Percentiles rank a stretch among this genome's conserved stretches.
Evolutionary conservation across 441 rosid species (phyloP).

Genomic region (Rhodomyrtus psidioides): DNA sequence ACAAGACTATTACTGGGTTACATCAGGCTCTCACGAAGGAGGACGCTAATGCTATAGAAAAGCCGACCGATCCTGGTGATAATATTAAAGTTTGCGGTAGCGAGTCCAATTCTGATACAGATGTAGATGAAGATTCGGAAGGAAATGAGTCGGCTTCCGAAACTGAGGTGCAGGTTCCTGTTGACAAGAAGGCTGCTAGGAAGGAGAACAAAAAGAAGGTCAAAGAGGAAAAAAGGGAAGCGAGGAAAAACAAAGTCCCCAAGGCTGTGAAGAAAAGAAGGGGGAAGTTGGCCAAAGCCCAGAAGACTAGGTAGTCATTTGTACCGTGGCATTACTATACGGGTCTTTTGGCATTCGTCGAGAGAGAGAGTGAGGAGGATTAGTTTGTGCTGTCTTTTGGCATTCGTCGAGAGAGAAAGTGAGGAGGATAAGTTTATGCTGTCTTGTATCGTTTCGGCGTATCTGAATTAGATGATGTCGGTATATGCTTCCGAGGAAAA

Average conservation of each 20-base stretch:
- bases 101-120: constrained; percentile 22
- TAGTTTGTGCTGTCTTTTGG: neutral
- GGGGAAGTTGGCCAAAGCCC: constrained; percentile 78
- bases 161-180: constrained; percentile 22
- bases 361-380: neutral
- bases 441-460: neutral
- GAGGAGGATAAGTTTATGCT: neutral
- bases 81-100: constrained; percentile 9
- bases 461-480: neutral
- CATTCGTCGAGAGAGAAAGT: neutral
- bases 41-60: constrained; percentile 11
- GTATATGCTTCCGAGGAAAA: neutral
- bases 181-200: constrained; percentile 70
- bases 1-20: constrained; percentile 72
- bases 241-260: constrained; percentile 70
- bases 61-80: neutral
- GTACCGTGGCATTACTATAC: neutral
- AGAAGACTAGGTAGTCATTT: constrained; percentile 46
- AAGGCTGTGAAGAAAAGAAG: constrained; percentile 89
- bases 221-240: constrained; percentile 81
- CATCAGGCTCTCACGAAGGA: constrained; percentile 48
- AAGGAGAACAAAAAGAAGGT: constrained; percentile 95
- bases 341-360: neutral
- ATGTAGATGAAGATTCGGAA: constrained; percentile 31
- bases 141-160: constrained; percentile 6